phyloP scores from a whole-genome alignment of 1,139 yeast species.

The Candida mesenterica region DNA sequence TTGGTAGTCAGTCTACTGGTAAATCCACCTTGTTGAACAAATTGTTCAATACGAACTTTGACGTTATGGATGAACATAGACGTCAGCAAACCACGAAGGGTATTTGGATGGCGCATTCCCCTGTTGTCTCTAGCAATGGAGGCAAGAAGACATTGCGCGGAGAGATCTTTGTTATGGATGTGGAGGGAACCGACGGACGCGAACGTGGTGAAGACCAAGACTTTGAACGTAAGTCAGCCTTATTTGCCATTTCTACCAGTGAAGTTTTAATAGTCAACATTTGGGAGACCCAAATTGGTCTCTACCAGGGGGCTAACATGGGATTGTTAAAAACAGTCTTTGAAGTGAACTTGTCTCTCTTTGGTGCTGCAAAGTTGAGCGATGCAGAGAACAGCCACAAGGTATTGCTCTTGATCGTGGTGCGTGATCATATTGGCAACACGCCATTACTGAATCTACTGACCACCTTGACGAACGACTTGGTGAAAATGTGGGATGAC shows the following conservation, averaged over 20 bases:
- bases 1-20: conserved; percentile 97
- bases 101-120: conserved; percentile 82
- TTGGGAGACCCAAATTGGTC: conserved; percentile 97
- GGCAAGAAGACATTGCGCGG: conserved; percentile 17
- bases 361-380: conserved; percentile 46
- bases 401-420: conserved; percentile 79
- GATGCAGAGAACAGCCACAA: conserved; percentile 48
- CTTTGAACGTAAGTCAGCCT: conserved; percentile 92
- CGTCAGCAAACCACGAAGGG: conserved; percentile 92
- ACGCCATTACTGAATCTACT: conserved; percentile 79
- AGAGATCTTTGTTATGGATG: conserved; percentile 82
- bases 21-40: conserved; percentile 87
- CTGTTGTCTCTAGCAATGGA: conserved; percentile 27
- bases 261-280: conserved; percentile 88
- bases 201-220: conserved; percentile 99
- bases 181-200: conserved; percentile 97
- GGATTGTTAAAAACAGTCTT: conserved; percentile 92
- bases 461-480: conserved; percentile 65
- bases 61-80: conserved; percentile 86
- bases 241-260: conserved; percentile 89
- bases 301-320: conserved; percentile 97
- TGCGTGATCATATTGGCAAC: conserved; percentile 86
- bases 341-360: conserved; percentile 86
- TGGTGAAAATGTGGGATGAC: conserved; percentile 73
- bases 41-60: conserved; percentile 82